Evolutionary conservation across 306 rosid species (phyloP).

Genomic region (Leucaena leucocephala): DNA sequence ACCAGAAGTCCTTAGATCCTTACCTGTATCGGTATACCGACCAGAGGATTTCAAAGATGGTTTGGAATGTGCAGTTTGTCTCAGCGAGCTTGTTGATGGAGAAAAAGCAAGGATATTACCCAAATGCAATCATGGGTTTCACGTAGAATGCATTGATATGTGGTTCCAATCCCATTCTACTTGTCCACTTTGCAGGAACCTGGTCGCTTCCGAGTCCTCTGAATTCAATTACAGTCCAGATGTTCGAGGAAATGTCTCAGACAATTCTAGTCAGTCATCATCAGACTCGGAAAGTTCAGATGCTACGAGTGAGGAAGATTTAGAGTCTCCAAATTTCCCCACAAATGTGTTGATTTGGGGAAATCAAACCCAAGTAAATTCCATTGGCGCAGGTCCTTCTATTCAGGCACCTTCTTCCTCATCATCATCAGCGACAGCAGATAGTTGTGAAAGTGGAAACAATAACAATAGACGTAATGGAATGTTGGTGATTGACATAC

Average conservation of each 20-base stretch:
- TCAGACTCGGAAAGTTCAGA: conserved; percentile 41
- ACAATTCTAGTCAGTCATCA: conserved; percentile 8
- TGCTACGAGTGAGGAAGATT: conserved; percentile 41
- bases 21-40: conserved; percentile 57
- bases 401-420: conserved; percentile 33
- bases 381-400: conserved; percentile 48
- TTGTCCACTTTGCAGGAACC: conserved; percentile 81
- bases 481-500: conserved; percentile 74
- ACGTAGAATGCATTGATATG: conserved; percentile 88
- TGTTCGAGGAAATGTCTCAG: conserved; percentile 16
- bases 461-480: conserved; percentile 37
- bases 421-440: conserved; percentile 27
- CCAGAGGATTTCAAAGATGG: conserved; percentile 69
- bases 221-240: background rate
- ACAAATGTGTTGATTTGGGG: conserved; percentile 88
- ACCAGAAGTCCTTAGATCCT: conserved; percentile 56
- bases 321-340: conserved; percentile 65
- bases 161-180: conserved; percentile 94
- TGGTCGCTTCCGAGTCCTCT: conserved; percentile 45
- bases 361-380: conserved; percentile 59
- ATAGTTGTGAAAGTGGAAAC: background rate
- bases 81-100: conserved; percentile 68
- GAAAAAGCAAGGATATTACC: conserved; percentile 76
- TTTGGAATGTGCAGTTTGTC: conserved; percentile 88
- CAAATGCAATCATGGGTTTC: conserved; percentile 87